Base-by-base conservation (phyloP, 257 asterid species). In the Solanum clarkiae region DNA sequence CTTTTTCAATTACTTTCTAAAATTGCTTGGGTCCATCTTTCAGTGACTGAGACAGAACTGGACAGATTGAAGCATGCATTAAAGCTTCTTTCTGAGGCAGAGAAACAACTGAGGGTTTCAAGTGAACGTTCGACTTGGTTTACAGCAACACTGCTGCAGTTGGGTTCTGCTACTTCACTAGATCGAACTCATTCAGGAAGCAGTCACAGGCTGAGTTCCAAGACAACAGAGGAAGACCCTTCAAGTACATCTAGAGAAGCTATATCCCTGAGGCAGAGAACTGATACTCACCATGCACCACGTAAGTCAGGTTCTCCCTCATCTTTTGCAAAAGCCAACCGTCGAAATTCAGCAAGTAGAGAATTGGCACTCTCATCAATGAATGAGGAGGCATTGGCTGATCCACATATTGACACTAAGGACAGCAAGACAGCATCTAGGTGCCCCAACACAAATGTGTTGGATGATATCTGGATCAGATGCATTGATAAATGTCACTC, bases 61-160 rank as follows among this genome's bases (percentile, higher is more conserved):
- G 95, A 92, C 82, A 90, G 96, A 85, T 91, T 97, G 87, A 95
- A 93, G 92, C 97, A 93, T 69, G 98, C 98, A 17, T 82, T 95
- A 86, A 88, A 89, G 62, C 95, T 97, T 86, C 98, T 97, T 72
- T 95, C 98, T 7, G 99, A 97, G 83, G 95, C 98, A 13, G 98
- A 97, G 89, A 97, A 93, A 90, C 99, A 94, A 83, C 90, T 95
- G 80, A 89, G 99, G 86, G 94, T 90, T 82, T 94, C 99, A 68
- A 91, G 90, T 53, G 99, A 95, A 84, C 95, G 97, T 60, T 94
- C 99, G 42, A 97, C 99, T 44, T 97, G 99, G 98, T 97, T 97
- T 92, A 95, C 98, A 2, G 99, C 98, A 84, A 97, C 99, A 56
- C 88, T 97, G n/a, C 88, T 97, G 70, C 98, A 95, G 84, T 89